These are phyloP conservation scores for Penicillium sp. DNA, from an alignment of 2,329 filamentous ascomycete genomes.

Conservation along the genomic window DNA sequence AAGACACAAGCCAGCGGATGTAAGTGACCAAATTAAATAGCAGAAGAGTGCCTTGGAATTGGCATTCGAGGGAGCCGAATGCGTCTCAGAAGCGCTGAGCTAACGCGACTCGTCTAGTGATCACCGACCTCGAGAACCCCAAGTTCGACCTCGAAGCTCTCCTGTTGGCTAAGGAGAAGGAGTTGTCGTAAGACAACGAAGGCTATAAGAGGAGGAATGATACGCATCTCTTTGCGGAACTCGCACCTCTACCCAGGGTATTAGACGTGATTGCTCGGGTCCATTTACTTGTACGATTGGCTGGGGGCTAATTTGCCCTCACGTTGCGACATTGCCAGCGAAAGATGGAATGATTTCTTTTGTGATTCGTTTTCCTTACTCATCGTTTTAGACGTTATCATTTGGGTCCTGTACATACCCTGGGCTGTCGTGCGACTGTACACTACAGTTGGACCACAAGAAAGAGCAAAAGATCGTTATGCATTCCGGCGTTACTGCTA, in stretches of 20 bases:
- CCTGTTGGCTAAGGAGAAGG: constrained; percentile 57
- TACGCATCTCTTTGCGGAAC: constrained; percentile 30
- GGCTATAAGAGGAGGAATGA: constrained; percentile 26
- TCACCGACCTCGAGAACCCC: constrained; percentile 72
- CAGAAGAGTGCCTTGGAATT: background rate
- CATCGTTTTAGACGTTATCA: constrained; percentile 37
- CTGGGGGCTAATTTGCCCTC: constrained; percentile 36
- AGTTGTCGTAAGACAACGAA: constrained; percentile 18
- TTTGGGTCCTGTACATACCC: constrained; percentile 41
- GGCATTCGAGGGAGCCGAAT: constrained; percentile 7
- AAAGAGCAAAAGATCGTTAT: constrained; percentile 35
- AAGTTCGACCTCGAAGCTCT: constrained; percentile 91
- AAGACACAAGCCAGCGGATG: constrained; percentile 34
- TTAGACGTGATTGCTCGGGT: constrained; percentile 30
- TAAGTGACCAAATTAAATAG: constrained; percentile 23
- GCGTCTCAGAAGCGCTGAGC: constrained; percentile 6
- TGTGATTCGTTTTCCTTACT: constrained; percentile 30
- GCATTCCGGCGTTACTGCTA: constrained; percentile 25
- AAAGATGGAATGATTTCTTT: constrained; percentile 37
- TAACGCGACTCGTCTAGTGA: constrained; percentile 45
- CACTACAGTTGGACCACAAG: constrained; percentile 35
- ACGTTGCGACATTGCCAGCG: constrained; percentile 39
- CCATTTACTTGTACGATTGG: constrained; percentile 41
- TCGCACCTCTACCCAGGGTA: constrained; percentile 32
- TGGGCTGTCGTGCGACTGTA: constrained; percentile 37